phyloP scores from a whole-genome alignment of 139 green algal species.

The Closterium sp. region DNA sequence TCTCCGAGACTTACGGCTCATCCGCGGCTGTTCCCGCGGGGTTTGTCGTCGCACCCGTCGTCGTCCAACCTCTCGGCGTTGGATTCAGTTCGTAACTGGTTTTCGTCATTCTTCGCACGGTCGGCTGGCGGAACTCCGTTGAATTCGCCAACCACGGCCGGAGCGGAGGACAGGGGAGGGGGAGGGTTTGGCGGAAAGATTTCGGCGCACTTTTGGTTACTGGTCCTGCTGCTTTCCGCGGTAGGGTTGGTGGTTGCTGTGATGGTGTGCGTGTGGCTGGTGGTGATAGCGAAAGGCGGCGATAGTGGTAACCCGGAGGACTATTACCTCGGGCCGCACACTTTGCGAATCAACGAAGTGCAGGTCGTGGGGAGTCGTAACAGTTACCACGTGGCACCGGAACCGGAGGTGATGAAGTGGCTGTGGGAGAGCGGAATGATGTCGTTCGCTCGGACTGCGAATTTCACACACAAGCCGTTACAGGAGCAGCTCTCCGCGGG shows the following conservation, averaged over 20 bases:
- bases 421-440: neutral
- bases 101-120: neutral
- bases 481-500: neutral
- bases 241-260: neutral
- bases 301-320: neutral
- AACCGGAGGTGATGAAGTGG: neutral
- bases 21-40: neutral
- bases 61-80: neutral
- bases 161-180: neutral
- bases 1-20: neutral
- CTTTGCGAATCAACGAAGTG: neutral
- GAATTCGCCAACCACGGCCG: neutral
- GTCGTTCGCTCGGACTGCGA: neutral
- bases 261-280: neutral
- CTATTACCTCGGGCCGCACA: neutral
- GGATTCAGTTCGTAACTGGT: neutral
- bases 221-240: neutral
- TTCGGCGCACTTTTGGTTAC: neutral
- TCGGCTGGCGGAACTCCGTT: neutral
- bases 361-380: neutral
- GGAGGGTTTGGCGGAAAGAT: neutral
- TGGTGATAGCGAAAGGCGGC: neutral
- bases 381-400: neutral
- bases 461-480: slow-evolving; percentile 8
- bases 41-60: neutral